phyloP scores from a whole-genome alignment of 2,329 filamentous ascomycete genomes.

The Dactylellina cionopaga region DNA sequence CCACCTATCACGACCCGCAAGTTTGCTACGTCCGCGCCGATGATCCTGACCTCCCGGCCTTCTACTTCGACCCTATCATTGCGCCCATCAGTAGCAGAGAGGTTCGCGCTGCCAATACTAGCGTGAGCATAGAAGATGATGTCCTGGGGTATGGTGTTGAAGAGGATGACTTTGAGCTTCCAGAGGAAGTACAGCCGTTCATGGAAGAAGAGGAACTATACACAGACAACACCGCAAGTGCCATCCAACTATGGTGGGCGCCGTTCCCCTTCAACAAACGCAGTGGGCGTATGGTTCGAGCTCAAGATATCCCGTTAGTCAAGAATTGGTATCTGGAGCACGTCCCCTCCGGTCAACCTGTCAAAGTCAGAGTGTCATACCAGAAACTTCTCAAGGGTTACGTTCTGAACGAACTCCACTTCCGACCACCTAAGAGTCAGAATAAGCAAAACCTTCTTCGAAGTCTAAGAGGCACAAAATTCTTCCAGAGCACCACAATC shows the following conservation, averaged over 20 bases:
- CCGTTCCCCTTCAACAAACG: slow-evolving; percentile 94
- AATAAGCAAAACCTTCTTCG: slow-evolving; percentile 92
- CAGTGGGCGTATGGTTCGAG: slow-evolving; percentile 94
- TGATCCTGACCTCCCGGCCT: slow-evolving; percentile 88
- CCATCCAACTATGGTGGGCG: slow-evolving; percentile 97
- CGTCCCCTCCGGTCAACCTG: slow-evolving; percentile 86
- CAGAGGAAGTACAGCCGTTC: slow-evolving; percentile 83
- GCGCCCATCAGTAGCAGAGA: slow-evolving; percentile 96
- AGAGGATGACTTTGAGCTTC: slow-evolving; percentile 86
- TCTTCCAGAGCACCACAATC: slow-evolving; percentile 99
- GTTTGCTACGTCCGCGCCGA: slow-evolving; percentile 89
- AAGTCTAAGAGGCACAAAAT: slow-evolving; percentile 94
- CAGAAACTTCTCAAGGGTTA: slow-evolving; percentile 97
- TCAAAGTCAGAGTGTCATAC: slow-evolving; percentile 97
- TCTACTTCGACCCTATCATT: slow-evolving; percentile 97
- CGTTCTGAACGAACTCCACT: slow-evolving; percentile 95
- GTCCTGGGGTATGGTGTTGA: slow-evolving; percentile 86
- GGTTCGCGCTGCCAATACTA: slow-evolving; percentile 93
- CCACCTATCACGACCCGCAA: slow-evolving; percentile 94
- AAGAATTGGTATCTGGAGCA: slow-evolving; percentile 99
- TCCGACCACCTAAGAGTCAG: slow-evolving; percentile 92
- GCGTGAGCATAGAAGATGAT: slow-evolving; percentile 89
- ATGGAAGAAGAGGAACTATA: slow-evolving; percentile 87
- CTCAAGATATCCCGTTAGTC: slow-evolving; percentile 93
- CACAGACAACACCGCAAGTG: slow-evolving; percentile 86